Conservation (phyloP, 1,284 basidiomycete genomes). For the Cutaneotrichosporon spelunceum region DNA sequence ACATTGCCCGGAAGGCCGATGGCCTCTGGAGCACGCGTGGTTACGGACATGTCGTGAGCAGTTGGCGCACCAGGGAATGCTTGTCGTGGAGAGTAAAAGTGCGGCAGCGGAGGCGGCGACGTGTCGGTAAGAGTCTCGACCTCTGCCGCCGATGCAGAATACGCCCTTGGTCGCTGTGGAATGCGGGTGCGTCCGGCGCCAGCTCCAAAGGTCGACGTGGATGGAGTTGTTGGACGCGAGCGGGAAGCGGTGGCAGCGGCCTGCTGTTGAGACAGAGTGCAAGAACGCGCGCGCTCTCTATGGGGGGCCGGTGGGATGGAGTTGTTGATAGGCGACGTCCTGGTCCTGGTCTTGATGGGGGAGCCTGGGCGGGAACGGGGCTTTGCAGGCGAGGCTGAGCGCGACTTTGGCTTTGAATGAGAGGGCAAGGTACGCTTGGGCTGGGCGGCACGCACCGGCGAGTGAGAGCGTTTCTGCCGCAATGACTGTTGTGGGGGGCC, state of each 20-base stretch:
- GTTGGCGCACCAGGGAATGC: neutral
- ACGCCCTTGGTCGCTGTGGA: constrained; percentile 17
- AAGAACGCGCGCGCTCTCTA: neutral
- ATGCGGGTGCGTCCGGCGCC: constrained; percentile 16
- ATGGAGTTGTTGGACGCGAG: neutral
- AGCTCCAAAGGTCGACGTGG: constrained; percentile 1
- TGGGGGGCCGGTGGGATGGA: neutral
- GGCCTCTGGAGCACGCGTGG: constrained; percentile 16
- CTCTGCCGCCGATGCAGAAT: constrained; percentile 14
- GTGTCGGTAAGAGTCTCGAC: constrained; percentile 12
- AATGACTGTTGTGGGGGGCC: neutral
- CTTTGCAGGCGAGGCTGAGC: neutral
- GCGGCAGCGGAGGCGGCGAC: constrained; percentile 8
- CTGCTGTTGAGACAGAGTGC: neutral
- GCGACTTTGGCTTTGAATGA: neutral
- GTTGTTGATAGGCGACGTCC: neutral
- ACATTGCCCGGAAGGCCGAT: constrained; percentile 8
- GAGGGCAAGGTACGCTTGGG: neutral
- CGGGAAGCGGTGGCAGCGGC: neutral
- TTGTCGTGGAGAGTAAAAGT: constrained; percentile 1
- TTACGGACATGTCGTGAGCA: constrained; percentile 13
- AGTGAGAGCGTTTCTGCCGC: neutral
- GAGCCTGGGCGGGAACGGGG: neutral
- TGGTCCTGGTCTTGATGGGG: too few relatives aligned
- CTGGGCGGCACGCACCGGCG: neutral